Base-by-base conservation (phyloP, 2,329 filamentous ascomycete species). In the Didymella lethalis region DNA sequence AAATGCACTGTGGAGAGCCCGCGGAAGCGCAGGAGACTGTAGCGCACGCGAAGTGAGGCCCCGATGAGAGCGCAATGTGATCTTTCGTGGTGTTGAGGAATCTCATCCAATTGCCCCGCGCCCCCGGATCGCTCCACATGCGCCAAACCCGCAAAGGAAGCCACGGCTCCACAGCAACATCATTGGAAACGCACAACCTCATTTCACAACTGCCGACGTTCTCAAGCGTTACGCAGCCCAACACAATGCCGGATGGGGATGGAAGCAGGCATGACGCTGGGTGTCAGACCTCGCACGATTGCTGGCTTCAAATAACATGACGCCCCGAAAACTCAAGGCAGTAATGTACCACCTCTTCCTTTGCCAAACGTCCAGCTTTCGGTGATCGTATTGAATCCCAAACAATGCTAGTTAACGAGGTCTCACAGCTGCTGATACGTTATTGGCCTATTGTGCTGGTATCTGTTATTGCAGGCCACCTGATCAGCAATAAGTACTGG, bases 401-500 rank as follows among this genome's bases (percentile, higher is more conserved):
- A 26, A 44, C 55, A 44, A 78, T 78, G 76, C 67, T 78, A 54
- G 66, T 74, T 61, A 71, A 74, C 68, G 73, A 75, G 54, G 65
- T 76, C 44, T 50, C 76, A 18, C 66, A 74, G 25, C 50, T 77
- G 41, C 62, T 77, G n/a, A 55, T 68, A 44, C 66, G 66, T 11
- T 79, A 82, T 65, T 83, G 80, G 80, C 79, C 78, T 11, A 31
- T 79, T 25, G 68, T 77, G 1, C 68, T 81, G 11, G 52, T 68
- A 11, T 68, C 70, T 7, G 50, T 68, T 23, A 36, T 78, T 4
- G 64, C 71, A 31, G 68, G 71, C 16, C 74, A 77, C 45, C 66
- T 81, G 2, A 49, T 81, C 4, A 74, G 73, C 62, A 83, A 83
- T 68, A 82, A 82, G 55, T 82, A 77, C 67, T 74, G 78, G 73